Evolutionary conservation across 106 monocot genomes (phyloP), one percentile per base, ranked within the genome.

Genomic region (Apostasia shenzhenica): DNA sequence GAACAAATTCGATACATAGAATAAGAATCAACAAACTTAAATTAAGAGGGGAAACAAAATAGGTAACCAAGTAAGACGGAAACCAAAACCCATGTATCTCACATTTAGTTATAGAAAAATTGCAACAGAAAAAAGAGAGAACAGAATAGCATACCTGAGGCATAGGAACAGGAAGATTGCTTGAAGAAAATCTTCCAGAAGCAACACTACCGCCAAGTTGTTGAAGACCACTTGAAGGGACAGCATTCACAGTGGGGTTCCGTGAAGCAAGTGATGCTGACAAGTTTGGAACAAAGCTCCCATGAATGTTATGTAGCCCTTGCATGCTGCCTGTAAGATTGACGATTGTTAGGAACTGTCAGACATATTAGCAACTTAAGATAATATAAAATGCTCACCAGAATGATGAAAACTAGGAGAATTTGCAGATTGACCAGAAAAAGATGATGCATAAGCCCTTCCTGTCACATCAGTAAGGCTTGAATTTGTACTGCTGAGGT

Each of bases 271-370:
- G 75, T 45, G 95, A 84, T 10, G 82, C 80, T 5, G 86, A 68
- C 78, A 99, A 87, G 70, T 64, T 99, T 71, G 84, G 76, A 45
- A 87, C 63, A 70, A 87, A 87, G 71, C 74, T 79, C 47, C 84
- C 91, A 57, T 95, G 88, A 1, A 89, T 89, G 69, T 82, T 86
- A 63, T 95, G 95, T 59, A 92, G 61, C 13, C 91, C 95, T 77
- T 89, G 86, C 60, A 89, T 62, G 38, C 76, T 73, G 70, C 82
- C 82, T 87, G 58, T 12, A 61, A 45, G 5, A 61, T 50, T 4
- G 50, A 8, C 50, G 4, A 5, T 8, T 50, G 6, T 50, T 50
- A 50, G 4, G 50, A 50, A 8, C 4, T 50, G 8, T 5, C 50
- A 50, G 50, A 50, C 50, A 61, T 60, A 56, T 13, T 13, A 12